Evolutionary conservation across 768 basidiomycete genomes (phyloP).

Genomic region (Phaeotremella skinneri): DNA sequence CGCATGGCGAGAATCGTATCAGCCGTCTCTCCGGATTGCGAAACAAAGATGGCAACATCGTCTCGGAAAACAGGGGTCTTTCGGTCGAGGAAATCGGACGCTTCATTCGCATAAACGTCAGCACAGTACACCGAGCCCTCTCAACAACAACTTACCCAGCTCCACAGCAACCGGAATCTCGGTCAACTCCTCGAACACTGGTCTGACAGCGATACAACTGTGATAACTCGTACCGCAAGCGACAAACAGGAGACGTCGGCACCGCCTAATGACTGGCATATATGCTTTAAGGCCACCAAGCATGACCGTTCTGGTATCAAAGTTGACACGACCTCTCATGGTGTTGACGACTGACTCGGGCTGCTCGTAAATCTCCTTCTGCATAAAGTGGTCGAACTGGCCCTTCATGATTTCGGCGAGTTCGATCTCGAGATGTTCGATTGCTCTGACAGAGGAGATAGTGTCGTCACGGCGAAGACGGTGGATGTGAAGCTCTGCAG

Average conservation of each 20-base stretch:
- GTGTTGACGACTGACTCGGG: slow-evolving; percentile 99
- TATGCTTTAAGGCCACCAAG: slow-evolving; percentile 94
- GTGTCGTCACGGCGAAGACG: slow-evolving; percentile 87
- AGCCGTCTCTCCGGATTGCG: slow-evolving; percentile 97
- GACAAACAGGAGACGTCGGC: slow-evolving; percentile 89
- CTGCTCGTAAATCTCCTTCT: slow-evolving; percentile 98
- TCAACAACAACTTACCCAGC: slow-evolving; percentile 53
- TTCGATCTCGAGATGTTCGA: slow-evolving; percentile 97
- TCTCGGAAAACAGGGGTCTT: slow-evolving; percentile 99
- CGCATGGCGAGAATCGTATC: slow-evolving; percentile 94
- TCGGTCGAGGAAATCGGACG: slow-evolving; percentile 96
- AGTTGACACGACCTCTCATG: slow-evolving; percentile 99
- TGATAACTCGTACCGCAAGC: slow-evolving; percentile 99
- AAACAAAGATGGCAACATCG: slow-evolving; percentile 92
- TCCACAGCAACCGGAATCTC: slow-evolving; percentile 98
- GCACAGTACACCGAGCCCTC: not conserved
- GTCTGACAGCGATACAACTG: slow-evolving; percentile 84
- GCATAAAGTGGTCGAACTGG: slow-evolving; percentile 99
- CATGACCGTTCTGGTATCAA: slow-evolving; percentile 84
- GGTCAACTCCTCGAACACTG: slow-evolving; percentile 97
- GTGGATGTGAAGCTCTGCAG: slow-evolving; percentile 87
- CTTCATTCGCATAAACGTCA: slow-evolving; percentile 45
- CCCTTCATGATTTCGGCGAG: slow-evolving; percentile 99
- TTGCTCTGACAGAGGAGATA: slow-evolving; percentile 73
- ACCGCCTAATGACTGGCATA: slow-evolving; percentile 90